phyloP scores from a whole-genome alignment of 176 grass and related monocot species.

The Zea mays region DNA sequence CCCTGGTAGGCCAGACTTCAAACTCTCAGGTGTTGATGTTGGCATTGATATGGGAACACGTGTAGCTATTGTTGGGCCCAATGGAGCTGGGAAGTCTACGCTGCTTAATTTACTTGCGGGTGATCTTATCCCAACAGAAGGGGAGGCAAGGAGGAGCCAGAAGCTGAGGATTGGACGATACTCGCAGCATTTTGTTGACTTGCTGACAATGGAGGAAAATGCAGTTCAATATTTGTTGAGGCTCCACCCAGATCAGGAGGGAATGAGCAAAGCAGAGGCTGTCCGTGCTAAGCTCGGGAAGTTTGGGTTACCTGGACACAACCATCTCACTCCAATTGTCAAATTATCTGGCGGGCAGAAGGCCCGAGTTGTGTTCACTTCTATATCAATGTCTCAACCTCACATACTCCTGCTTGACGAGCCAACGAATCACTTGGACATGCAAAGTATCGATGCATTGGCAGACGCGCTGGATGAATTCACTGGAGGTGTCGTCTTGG shows the following conservation, averaged over 20 bases:
- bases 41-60: constrained; percentile 98
- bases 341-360: constrained; percentile 97
- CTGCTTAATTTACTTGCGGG: constrained; percentile 93
- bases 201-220: constrained; percentile 96
- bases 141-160: constrained; percentile 83
- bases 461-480: constrained; percentile 92
- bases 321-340: constrained; percentile 93
- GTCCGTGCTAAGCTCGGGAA: constrained; percentile 94
- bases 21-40: constrained; percentile 79
- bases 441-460: constrained; percentile 96
- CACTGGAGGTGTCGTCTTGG: constrained; percentile 88
- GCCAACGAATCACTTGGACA: constrained; percentile 97
- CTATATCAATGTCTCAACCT: constrained; percentile 93
- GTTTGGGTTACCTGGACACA: constrained; percentile 93
- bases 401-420: constrained; percentile 94
- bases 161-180: constrained; percentile 92
- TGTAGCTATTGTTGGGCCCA: constrained; percentile 93
- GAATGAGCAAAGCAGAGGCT: constrained; percentile 86
- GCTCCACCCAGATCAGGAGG: constrained; percentile 92
- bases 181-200: constrained; percentile 96
- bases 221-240: constrained; percentile 87
- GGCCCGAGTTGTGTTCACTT: constrained; percentile 89
- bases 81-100: constrained; percentile 95
- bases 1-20: constrained; percentile 77
- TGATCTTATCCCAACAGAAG: constrained; percentile 75